Evolutionary conservation across 257 asterid species (phyloP).

Genomic region (Leptodermis oblonga): DNA sequence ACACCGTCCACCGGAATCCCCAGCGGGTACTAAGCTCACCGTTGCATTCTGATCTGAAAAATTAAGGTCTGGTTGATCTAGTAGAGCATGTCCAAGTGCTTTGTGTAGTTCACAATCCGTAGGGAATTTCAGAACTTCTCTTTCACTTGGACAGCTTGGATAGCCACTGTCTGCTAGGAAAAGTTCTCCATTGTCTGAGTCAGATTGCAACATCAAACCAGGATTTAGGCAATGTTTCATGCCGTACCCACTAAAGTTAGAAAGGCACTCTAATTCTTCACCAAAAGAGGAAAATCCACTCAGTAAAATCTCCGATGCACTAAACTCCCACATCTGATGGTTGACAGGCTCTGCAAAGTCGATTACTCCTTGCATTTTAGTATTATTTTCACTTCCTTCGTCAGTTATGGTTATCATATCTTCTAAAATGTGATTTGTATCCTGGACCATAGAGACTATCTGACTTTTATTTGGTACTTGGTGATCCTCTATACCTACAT

Average conservation of each 20-base stretch:
- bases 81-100: slow-evolving; percentile 36
- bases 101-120: slow-evolving; percentile 43
- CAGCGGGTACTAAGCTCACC: slow-evolving; percentile 23
- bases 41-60: slow-evolving; percentile 21
- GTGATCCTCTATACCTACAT: slow-evolving; percentile 23
- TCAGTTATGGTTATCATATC: slow-evolving; percentile 22
- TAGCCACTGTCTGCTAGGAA: slow-evolving; percentile 24
- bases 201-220: slow-evolving; percentile 27
- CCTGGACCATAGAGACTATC: slow-evolving; percentile 39
- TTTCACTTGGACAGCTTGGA: slow-evolving; percentile 21
- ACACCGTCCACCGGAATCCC: slow-evolving; percentile 31
- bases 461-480: slow-evolving; percentile 25
- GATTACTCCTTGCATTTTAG: slow-evolving; percentile 25
- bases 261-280: slow-evolving; percentile 31
- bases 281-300: slow-evolving; percentile 28
- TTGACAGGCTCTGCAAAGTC: slow-evolving; percentile 26
- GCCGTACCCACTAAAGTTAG: slow-evolving; percentile 27
- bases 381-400: slow-evolving; percentile 26
- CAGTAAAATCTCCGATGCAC: slow-evolving; percentile 26
- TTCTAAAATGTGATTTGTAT: slow-evolving; percentile 30
- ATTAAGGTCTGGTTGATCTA: slow-evolving; percentile 19
- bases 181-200: slow-evolving; percentile 25
- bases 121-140: slow-evolving; percentile 34
- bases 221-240: slow-evolving; percentile 21
- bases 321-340: slow-evolving; percentile 35